Evolutionary conservation across 1,139 yeast species (phyloP).

Genomic region (Diutina neorugosa): DNA sequence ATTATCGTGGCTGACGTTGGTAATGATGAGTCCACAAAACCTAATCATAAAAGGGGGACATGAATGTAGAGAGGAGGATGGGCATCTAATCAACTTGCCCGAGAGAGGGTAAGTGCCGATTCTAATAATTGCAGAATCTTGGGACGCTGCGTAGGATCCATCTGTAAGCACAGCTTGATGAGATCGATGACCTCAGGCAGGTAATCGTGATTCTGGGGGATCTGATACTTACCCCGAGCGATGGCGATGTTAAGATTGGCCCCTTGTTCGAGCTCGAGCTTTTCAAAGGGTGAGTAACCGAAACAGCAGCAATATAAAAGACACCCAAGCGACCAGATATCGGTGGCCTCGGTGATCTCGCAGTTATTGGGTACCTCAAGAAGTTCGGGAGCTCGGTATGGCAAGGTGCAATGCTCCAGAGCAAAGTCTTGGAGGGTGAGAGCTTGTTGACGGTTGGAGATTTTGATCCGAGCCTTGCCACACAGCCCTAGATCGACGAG

Average conservation of each 20-base stretch:
- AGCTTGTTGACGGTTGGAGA: constrained; percentile 58
- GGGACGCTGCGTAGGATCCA: constrained; percentile 54
- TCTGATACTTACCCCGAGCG: constrained; percentile 50
- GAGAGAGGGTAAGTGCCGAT: constrained; percentile 7
- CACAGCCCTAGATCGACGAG: constrained; percentile 81
- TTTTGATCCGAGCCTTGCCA: constrained; percentile 43
- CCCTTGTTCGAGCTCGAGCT: constrained; percentile 69
- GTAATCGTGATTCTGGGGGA: constrained; percentile 44
- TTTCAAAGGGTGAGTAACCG: constrained; percentile 71
- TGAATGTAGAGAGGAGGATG: background rate
- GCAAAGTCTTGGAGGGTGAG: constrained; percentile 69
- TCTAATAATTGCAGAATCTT: constrained; percentile 45
- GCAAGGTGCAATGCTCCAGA: constrained; percentile 76
- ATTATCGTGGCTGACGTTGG: background rate
- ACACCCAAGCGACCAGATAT: constrained; percentile 89
- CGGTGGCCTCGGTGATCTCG: constrained; percentile 58
- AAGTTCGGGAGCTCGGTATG: constrained; percentile 85
- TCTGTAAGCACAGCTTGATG: constrained; percentile 45
- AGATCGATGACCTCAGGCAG: constrained; percentile 42
- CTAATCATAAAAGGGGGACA: background rate
- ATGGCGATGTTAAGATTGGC: constrained; percentile 75
- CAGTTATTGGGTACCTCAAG: constrained; percentile 61
- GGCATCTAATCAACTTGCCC: background rate
- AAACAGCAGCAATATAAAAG: constrained; percentile 67
- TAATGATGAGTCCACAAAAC: background rate